Percentiles rank a stretch among this genome's conserved stretches.
Conservation (phyloP, 2,329 filamentous ascomycete species). For the Fusarium kyushuense region DNA sequence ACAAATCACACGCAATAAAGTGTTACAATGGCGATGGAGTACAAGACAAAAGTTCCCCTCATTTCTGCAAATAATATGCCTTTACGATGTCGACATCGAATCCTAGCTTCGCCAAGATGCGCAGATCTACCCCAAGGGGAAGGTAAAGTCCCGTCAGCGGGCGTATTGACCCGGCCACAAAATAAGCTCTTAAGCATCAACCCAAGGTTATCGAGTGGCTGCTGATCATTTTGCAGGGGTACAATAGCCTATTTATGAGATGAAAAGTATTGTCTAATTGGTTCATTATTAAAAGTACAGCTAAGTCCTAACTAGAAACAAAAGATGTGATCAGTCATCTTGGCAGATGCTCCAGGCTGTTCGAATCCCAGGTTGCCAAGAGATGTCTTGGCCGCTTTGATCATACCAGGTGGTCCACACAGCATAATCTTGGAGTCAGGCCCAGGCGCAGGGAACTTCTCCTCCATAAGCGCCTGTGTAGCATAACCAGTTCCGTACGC, state of each 20-base stretch:
- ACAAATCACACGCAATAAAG: neutral
- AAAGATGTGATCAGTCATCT: constrained; percentile 68
- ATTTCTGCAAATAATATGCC: constrained; percentile 2
- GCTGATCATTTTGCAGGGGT: constrained; percentile 12
- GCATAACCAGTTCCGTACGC: constrained; percentile 62
- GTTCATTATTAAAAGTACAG: neutral
- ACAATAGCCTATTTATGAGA: neutral
- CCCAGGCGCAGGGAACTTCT: constrained; percentile 61
- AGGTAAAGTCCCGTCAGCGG: constrained; percentile 17
- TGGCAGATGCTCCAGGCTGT: constrained; percentile 61
- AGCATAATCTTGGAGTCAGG: constrained; percentile 65
- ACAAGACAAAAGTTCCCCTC: constrained; percentile 3
- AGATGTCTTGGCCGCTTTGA: constrained; percentile 66
- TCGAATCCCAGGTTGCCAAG: constrained; percentile 64
- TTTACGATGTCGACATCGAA: constrained; percentile 35
- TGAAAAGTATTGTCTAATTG: neutral
- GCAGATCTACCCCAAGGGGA: constrained; percentile 35
- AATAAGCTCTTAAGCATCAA: constrained; percentile 39
- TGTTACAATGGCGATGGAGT: neutral
- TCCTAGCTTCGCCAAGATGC: constrained; percentile 25
- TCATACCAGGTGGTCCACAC: constrained; percentile 72
- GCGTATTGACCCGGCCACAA: constrained; percentile 21
- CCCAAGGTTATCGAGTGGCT: constrained; percentile 9
- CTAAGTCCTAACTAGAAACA: constrained; percentile 55
- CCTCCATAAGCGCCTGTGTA: constrained; percentile 61